Base-by-base conservation (phyloP, 139 green algal species). In the Chlorella sp. region DNA sequence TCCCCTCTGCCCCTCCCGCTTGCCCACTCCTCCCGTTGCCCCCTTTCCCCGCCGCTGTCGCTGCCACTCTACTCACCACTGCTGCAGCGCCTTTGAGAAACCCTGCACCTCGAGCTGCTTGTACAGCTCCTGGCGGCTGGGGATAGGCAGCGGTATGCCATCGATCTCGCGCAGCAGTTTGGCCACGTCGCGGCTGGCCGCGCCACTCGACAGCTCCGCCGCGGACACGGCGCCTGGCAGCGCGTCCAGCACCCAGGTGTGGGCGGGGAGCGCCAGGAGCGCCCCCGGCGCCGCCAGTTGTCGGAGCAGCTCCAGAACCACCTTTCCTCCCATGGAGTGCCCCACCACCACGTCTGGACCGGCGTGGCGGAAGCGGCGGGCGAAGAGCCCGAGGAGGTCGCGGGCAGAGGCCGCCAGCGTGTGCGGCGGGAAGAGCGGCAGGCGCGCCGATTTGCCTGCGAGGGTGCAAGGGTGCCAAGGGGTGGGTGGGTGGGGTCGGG, bases 271-370 rank as follows among this genome's bases (percentile, higher is more conserved):
- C 6, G 23, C 29, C 17, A 60, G 25, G 48, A 27, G 29, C 58
- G 36, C 60, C 8, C 40, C 29, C 23, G 60, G 14, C 50, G 29
- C 59, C 11, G 45, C 64, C 77, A 90, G 40, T 67, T 89, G 82
- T 19, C 62, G 46, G 33, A 87, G 48, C 15, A 84, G 80, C 38
- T 93, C 88, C 33, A 96, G 78, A 11, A 77, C 84, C 4, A 93
- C 90, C 75, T 97, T 97, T 21, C 92, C 92, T 4, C 92, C 92
- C 59, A 97, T 61, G 33, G 77, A 90, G 53, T 97, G 93, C 7
- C 91, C 91, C 12, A 90, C 70, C 8, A 93, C 61, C 17, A 85
- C 61, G 4, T 89, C 60, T 11, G 77, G 72, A n/a, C 33, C 33
- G 5, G 35, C 25, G 31, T 74, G 82, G 17, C 45, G 60, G 15